A percentile compares a stretch with the other conserved stretches of the same genome.
Conservation (phyloP, 352 stramenopile genomes). For the Phytophthora brassicae region DNA sequence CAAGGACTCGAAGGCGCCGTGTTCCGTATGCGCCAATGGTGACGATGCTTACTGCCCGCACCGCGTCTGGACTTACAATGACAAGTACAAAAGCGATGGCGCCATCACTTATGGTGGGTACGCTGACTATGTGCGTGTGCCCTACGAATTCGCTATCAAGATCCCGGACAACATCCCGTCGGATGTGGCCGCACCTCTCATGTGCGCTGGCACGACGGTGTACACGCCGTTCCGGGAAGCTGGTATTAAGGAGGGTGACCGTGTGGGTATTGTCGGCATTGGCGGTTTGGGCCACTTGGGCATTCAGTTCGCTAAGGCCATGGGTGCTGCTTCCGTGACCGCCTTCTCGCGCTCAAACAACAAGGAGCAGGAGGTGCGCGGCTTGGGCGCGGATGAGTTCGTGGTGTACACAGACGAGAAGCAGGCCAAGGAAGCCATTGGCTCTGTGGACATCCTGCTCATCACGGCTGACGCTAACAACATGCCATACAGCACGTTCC, state of each 20-base stretch:
- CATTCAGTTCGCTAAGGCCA: constrained; percentile 76
- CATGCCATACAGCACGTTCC: constrained; percentile 47
- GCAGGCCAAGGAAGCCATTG: constrained; percentile 19
- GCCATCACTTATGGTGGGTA: constrained; percentile 60
- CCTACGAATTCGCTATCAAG: constrained; percentile 63
- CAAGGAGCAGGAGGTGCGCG: constrained; percentile 56
- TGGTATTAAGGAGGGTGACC: constrained; percentile 45
- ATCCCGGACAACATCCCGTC: constrained; percentile 74
- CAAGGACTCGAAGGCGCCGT: constrained; percentile 51
- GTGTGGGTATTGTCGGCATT: constrained; percentile 77
- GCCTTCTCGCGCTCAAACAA: constrained; percentile 61
- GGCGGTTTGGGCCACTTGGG: constrained; percentile 86
- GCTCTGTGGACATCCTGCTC: constrained; percentile 70
- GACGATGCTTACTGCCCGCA: constrained; percentile 72
- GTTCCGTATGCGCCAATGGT: constrained; percentile 58
- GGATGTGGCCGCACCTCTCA: constrained; percentile 54
- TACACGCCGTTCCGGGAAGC: constrained; percentile 70
- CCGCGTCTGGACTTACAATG: constrained; percentile 55
- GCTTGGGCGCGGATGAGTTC: constrained; percentile 67
- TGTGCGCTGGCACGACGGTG: constrained; percentile 86
- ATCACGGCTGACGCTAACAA: constrained; percentile 67
- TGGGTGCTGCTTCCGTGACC: constrained; percentile 54
- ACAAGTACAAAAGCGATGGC: constrained; percentile 44
- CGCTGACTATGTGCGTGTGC: constrained; percentile 61
- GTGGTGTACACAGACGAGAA: constrained; percentile 55